These are phyloP conservation scores for Truncatella angustata DNA, from an alignment of 2,329 filamentous ascomycete species.

Conservation along the genomic window DNA sequence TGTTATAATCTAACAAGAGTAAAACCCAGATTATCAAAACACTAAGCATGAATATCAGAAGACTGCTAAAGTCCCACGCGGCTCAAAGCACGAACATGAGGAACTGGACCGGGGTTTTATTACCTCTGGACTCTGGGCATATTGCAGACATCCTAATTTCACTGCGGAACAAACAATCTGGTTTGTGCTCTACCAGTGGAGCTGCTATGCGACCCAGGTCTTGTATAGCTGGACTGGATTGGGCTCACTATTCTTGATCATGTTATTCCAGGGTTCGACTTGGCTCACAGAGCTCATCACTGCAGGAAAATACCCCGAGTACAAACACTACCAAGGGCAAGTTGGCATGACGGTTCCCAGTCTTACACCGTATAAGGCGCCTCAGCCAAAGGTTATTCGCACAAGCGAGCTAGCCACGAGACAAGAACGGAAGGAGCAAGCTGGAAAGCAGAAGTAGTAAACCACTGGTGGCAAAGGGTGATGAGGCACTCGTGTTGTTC, in stretches of 20 bases:
- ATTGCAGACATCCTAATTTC: conserved; percentile 93
- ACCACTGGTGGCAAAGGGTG: background rate
- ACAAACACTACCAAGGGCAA: conserved; percentile 76
- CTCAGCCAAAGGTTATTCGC: conserved; percentile 39
- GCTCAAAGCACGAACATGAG: conserved; percentile 63
- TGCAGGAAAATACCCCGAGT: conserved; percentile 81
- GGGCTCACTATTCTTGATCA: conserved; percentile 67
- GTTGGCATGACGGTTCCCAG: conserved; percentile 83
- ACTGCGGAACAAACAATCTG: conserved; percentile 88
- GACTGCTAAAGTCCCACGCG: conserved; percentile 66
- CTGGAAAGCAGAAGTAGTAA: conserved; percentile 27
- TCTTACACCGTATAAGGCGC: conserved; percentile 41
- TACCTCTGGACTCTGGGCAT: conserved; percentile 80
- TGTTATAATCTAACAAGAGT: too few relatives aligned
- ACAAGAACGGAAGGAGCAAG: conserved; percentile 34
- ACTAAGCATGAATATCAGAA: conserved; percentile 76
- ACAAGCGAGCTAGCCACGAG: conserved; percentile 49
- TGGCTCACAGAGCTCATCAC: conserved; percentile 83
- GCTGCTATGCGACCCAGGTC: conserved; percentile 68
- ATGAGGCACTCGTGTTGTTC: background rate
- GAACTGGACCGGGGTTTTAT: conserved; percentile 90
- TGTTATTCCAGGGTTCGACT: conserved; percentile 88
- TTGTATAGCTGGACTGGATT: conserved; percentile 76
- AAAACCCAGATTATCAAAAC: conserved; percentile 72
- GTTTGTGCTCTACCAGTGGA: conserved; percentile 87